Evolutionary conservation across 1,284 basidiomycete species (phyloP).

Genomic region (Meira miltonrushii): DNA sequence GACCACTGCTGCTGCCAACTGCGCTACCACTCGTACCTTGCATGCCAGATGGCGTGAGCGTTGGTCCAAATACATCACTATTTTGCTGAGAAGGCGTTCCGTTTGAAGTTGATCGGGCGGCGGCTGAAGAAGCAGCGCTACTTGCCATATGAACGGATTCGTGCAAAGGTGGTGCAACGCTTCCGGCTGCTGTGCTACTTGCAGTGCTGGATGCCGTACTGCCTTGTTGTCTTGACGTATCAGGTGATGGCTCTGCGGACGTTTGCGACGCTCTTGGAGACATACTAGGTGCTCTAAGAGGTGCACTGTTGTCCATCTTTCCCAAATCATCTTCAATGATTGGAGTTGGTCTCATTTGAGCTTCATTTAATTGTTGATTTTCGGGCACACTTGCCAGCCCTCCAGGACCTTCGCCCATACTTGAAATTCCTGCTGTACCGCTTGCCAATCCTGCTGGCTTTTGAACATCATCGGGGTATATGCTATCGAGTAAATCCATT

Average conservation of each 20-base stretch:
- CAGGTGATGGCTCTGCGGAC: background rate
- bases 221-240: background rate
- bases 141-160: too few relatives aligned
- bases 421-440: background rate
- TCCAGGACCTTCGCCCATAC: slow-evolving; percentile 9
- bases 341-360: slow-evolving; percentile 3
- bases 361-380: slow-evolving; percentile 26
- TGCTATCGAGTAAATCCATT: slow-evolving; percentile 34
- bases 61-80: slow-evolving; percentile 1
- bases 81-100: background rate
- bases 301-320: too few relatives aligned
- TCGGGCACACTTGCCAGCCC: slow-evolving; percentile 34
- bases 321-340: too few relatives aligned
- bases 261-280: background rate
- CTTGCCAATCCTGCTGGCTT: too few relatives aligned
- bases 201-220: too few relatives aligned
- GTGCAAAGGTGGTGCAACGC: too few relatives aligned
- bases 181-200: too few relatives aligned
- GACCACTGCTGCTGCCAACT: background rate
- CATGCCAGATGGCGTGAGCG: background rate
- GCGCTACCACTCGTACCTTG: background rate
- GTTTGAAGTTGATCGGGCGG: background rate
- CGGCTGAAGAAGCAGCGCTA: background rate
- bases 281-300: background rate
- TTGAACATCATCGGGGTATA: slow-evolving; percentile 15